These are phyloP conservation scores for Tolypocladium cylindrosporum DNA, from an alignment of 2,329 filamentous ascomycete genomes.

Conservation along the genomic window DNA sequence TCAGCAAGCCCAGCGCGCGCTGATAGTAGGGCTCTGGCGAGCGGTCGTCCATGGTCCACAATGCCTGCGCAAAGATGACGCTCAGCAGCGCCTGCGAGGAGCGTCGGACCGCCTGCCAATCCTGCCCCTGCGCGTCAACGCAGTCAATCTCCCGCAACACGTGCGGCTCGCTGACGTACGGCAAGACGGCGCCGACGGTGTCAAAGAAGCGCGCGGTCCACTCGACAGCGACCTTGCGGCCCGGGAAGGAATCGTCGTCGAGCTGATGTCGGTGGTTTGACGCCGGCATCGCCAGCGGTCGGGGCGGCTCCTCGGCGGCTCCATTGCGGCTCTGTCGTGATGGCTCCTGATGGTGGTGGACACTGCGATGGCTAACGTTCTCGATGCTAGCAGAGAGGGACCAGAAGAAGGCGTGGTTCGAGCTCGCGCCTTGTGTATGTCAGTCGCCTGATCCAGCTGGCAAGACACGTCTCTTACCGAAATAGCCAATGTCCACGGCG, in stretches of 20 bases:
- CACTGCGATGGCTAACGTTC: constrained; percentile 10
- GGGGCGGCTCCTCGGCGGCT: not conserved
- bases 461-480: constrained; percentile 7
- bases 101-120: constrained; percentile 4
- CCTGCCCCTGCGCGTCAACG: constrained; percentile 2
- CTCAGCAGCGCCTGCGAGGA: constrained; percentile 13
- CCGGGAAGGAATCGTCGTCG: constrained; percentile 8
- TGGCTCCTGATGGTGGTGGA: constrained; percentile 5
- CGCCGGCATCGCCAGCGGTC: not conserved
- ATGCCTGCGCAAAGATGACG: constrained; percentile 18
- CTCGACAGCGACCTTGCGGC: constrained; percentile 6
- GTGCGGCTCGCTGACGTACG: constrained; percentile 12
- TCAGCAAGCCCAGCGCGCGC: constrained; percentile 12
- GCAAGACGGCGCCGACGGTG: constrained; percentile 16
- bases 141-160: constrained; percentile 11
- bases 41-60: constrained; percentile 9
- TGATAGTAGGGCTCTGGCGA: constrained; percentile 16
- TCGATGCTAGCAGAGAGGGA: constrained; percentile 15
- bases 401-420: constrained; percentile 19
- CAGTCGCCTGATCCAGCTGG: not conserved
- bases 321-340: not conserved
- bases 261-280: not conserved
- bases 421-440: constrained; percentile 13
- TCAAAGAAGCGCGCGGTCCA: constrained; percentile 16
- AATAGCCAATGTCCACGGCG: constrained; percentile 15